Evolutionary conservation across 208 protist genomes (phyloP), one percentile per base, ranked within the genome.

Genomic region (Zelonia costaricensis): DNA sequence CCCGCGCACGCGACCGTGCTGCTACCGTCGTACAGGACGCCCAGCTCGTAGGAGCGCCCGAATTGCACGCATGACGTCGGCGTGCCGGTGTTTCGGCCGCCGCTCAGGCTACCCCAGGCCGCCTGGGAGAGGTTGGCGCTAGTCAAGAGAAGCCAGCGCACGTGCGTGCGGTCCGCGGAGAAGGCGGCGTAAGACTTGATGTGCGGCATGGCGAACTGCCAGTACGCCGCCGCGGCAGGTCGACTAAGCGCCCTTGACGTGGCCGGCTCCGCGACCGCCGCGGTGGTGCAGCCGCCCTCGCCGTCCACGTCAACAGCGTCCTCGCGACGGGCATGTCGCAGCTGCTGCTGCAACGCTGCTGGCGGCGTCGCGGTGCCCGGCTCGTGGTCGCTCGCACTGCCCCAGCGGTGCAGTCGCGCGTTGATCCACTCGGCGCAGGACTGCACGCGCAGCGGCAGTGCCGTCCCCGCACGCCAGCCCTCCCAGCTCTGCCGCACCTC

Each of bases 111-210:
- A 15, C 92, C 92, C 87, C 88, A 95, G 20, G 92, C 92, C 23
- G 88, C 88, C 60, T 92, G 77, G 25, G 84, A 92, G 8, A 96
- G 68, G 60, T 96, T 96, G 2, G 82, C 78, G 57, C 85, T 93
- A 15, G 91, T 96, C 20, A 96, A 40, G 10, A 93, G 59, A 46
- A 83, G 80, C 86, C 91, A 96, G 28, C 73, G 69, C 20, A 93
- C 15, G 27, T 53, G 23, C 23, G 73, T 46, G 23, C 69, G 65
- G 35, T 51, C 69, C 10, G 48, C 54, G 16, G 47, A 25, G 20
- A 84, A 25, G 28, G 70, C 68, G 5, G 80, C 78, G 66, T 96
- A 96, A 16, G 84, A 80, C 70, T 96, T 96, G 42, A 96, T 77
- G 76, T 96, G 91, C 7, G 91, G 91, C 57, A 94, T 33, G 7